phyloP scores from a whole-genome alignment of 2,329 filamentous ascomycete genomes.

The Phaeoacremonium minimum region DNA sequence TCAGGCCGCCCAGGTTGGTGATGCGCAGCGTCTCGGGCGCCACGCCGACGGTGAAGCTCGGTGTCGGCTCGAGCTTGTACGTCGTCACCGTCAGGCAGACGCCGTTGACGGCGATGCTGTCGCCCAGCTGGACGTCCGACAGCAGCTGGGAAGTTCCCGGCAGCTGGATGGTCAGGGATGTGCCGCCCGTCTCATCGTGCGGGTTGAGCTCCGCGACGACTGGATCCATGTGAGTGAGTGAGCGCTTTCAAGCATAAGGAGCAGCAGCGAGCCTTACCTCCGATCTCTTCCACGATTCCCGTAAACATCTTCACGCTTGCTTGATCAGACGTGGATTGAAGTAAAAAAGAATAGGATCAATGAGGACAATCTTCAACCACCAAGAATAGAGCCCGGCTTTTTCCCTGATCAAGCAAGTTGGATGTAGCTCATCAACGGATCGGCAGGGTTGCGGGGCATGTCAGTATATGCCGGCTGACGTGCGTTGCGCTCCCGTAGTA shows the following conservation, averaged over 20 bases:
- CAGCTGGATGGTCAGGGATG: constrained; percentile 81
- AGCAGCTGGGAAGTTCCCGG: constrained; percentile 67
- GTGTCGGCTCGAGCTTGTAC: constrained; percentile 30
- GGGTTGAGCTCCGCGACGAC: constrained; percentile 78
- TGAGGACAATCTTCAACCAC: too few species aligned
- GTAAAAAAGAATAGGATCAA: too few species aligned
- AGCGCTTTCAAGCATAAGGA: not conserved
- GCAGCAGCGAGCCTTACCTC: constrained; percentile 68
- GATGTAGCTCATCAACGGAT: too few species aligned
- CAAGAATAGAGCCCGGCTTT: too few species aligned
- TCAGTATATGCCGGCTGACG: too few species aligned
- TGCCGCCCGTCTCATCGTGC: constrained; percentile 81
- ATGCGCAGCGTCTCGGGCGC: constrained; percentile 93
- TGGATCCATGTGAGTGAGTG: constrained; percentile 27
- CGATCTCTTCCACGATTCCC: constrained; percentile 87
- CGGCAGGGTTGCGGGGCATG: too few species aligned
- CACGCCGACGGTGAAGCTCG: constrained; percentile 83
- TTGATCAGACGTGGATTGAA: too few species aligned
- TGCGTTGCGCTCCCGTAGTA: too few species aligned
- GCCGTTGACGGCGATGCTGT: constrained; percentile 94
- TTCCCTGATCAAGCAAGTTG: too few species aligned
- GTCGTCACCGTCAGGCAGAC: constrained; percentile 85
- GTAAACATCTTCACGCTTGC: constrained; percentile 90
- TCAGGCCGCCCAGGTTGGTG: constrained; percentile 83
- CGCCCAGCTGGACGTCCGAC: constrained; percentile 77